Evolutionary conservation across 2,329 filamentous ascomycete species (phyloP).

Genomic region (Purpureocillium lavendulum): DNA sequence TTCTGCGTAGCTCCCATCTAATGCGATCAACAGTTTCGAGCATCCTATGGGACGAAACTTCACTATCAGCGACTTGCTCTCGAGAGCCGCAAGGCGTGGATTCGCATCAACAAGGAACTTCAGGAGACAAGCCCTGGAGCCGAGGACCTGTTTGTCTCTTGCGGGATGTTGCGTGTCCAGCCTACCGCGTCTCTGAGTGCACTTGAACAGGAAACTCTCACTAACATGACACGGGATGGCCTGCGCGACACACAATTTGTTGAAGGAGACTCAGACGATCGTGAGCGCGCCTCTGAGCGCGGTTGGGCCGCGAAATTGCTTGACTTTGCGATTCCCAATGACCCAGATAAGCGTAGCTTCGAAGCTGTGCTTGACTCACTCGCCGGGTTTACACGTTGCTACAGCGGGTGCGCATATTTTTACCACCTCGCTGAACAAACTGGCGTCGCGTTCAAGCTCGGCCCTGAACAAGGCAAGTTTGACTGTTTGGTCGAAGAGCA

Average conservation of each 20-base stretch:
- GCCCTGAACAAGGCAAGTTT: slow-evolving; percentile 14
- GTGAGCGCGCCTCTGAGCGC: slow-evolving; percentile 7
- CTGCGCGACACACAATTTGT: slow-evolving; percentile 14
- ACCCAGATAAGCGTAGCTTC: slow-evolving; percentile 4
- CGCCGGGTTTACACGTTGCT: slow-evolving; percentile 13
- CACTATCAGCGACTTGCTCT: slow-evolving; percentile 16
- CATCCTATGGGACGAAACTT: slow-evolving; percentile 14
- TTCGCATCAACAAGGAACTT: slow-evolving; percentile 8
- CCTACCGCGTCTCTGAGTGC: slow-evolving; percentile 9
- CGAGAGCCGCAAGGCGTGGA: slow-evolving; percentile 15
- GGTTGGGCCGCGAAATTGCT: slow-evolving; percentile 15
- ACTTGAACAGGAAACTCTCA: slow-evolving; percentile 14
- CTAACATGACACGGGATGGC: slow-evolving; percentile 14
- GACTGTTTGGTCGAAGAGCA: slow-evolving; percentile 8
- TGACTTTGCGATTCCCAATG: slow-evolving; percentile 13
- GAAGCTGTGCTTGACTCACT: slow-evolving; percentile 16
- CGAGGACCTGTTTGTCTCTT: slow-evolving; percentile 9
- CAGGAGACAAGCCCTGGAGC: not conserved
- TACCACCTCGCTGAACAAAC: slow-evolving; percentile 11
- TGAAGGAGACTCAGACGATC: slow-evolving; percentile 10
- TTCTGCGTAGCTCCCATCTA: too few relatives aligned
- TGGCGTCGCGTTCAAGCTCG: slow-evolving; percentile 17
- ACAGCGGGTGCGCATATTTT: slow-evolving; percentile 12
- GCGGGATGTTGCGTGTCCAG: slow-evolving; percentile 18
- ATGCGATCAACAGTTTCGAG: slow-evolving; percentile 11